Base-by-base conservation (phyloP, 108 stramenopile genomes). In the Cyclotella baltica region DNA sequence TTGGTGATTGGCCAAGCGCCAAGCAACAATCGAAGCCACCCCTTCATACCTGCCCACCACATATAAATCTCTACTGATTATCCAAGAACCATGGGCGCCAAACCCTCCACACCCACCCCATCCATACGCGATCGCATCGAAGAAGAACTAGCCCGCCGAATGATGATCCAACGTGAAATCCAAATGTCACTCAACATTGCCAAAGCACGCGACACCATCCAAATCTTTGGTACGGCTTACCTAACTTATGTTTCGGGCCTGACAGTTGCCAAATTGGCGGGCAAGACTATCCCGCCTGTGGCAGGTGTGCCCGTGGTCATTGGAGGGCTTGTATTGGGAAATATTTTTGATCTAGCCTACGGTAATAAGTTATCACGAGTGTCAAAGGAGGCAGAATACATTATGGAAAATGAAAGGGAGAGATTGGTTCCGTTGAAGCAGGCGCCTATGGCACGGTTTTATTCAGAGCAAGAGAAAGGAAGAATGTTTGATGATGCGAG, bases 161-260 rank as follows among this genome's bases (percentile, higher is more conserved):
- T 52, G 51, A 89, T 89, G 88, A 31, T 83, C 19, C 88, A 87
- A 66, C 75, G 88, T 56, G 86, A 87, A 62, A 63, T 89, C 19
- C 81, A 87, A 64, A 79, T 89, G 86, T 52, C 51, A 80, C 50
- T 89, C 43, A 89, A 86, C 59, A 82, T 89, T 65, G 88, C 88
- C 55, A 77, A 78, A 58, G 86, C 88, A 9, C 83, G 88, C 1
- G 88, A 89, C 53, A 82, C 51, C 34, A 34, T 89, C 2, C 73
- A 74, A 20, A 78, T 86, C 15, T 89, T 85, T 75, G 88, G 88
- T 0, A 62, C 70, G 25, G 72, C 77, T 18, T 89, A 84, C 83
- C 56, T 58, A 31, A 73, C 84, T 20, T 37, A 78, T 18, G 77
- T 81, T 5, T 22, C 56, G 13, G 81, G 81, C 25, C 63, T 86